Percentiles rank a stretch among this genome's conserved stretches.
Evolutionary conservation across 805 yeast genomes (phyloP).

Genomic region (Saturnispora sekii): DNA sequence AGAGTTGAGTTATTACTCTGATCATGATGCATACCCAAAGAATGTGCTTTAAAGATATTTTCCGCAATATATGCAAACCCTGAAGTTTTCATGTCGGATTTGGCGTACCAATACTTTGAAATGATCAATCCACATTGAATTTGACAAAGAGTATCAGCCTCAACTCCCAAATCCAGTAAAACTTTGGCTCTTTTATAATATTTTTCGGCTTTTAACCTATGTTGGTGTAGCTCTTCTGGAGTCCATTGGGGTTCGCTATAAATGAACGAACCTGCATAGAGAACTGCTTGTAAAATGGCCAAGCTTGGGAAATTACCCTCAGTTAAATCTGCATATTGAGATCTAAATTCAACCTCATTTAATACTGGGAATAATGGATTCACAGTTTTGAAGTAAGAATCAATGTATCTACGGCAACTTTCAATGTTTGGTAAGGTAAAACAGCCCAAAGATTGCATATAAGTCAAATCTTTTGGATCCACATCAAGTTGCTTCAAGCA

Average conservation of each 20-base stretch:
- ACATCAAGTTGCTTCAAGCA: constrained; percentile 10
- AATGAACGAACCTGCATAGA: constrained; percentile 59
- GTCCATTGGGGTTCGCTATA: constrained; percentile 40
- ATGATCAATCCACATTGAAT: constrained; percentile 54
- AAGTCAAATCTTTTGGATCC: constrained; percentile 15
- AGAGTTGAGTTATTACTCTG: constrained; percentile 10
- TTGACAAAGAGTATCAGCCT: constrained; percentile 50
- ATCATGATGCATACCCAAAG: constrained; percentile 63
- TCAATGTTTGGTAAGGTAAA: constrained; percentile 55
- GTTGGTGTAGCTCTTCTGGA: constrained; percentile 37
- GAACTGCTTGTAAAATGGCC: constrained; percentile 52
- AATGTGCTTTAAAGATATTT: constrained; percentile 35
- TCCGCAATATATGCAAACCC: constrained; percentile 43
- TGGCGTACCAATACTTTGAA: constrained; percentile 52
- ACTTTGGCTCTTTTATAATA: constrained; percentile 69
- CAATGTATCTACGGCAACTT: constrained; percentile 49
- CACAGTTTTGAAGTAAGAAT: constrained; percentile 50
- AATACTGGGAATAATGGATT: constrained; percentile 66
- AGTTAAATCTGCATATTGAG: constrained; percentile 40
- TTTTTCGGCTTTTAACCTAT: constrained; percentile 31
- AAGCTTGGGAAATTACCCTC: constrained; percentile 47
- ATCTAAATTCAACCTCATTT: constrained; percentile 52
- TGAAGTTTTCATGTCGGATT: constrained; percentile 59
- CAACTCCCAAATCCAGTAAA: constrained; percentile 59
- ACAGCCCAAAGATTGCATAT: constrained; percentile 38